Conservation (phyloP, 148 eudicot genomes). For the Rhododendron vialii region DNA sequence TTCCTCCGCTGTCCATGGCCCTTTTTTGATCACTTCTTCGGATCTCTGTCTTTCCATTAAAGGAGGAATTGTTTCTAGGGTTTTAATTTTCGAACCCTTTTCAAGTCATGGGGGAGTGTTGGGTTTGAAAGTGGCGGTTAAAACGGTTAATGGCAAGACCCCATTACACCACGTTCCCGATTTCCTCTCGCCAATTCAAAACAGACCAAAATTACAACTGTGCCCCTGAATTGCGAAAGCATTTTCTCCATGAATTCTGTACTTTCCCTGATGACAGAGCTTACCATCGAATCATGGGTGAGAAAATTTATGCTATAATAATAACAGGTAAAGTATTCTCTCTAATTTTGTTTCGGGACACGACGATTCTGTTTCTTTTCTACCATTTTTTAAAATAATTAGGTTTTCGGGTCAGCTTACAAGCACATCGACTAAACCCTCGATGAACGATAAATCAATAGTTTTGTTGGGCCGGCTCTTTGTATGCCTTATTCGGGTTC, state of each 20-base stretch:
- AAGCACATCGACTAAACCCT: too few species aligned
- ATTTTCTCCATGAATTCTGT: too few species aligned
- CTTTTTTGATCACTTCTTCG: slow-evolving; percentile 44
- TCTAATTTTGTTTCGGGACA: background rate
- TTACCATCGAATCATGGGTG: background rate
- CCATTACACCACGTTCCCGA: slow-evolving; percentile 18
- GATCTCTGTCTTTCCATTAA: slow-evolving; percentile 8
- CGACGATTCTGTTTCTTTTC: background rate
- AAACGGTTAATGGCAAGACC: slow-evolving; percentile 19
- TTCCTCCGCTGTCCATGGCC: slow-evolving; percentile 90
- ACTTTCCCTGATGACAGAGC: too few species aligned
- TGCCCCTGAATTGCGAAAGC: too few species aligned
- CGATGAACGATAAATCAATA: too few species aligned
- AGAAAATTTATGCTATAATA: background rate
- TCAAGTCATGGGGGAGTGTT: background rate
- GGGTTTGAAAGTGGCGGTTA: slow-evolving; percentile 25
- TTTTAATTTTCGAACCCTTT: background rate
- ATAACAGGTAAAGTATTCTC: background rate
- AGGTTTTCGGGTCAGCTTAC: too few species aligned
- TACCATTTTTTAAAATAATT: too few species aligned
- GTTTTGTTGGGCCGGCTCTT: too few species aligned
- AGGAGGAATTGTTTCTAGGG: background rate
- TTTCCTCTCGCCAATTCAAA: background rate
- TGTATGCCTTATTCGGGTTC: too few species aligned
- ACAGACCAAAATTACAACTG: too few species aligned